Evolutionary conservation across 805 yeast genomes (phyloP), one percentile per base, ranked within the genome.

Genomic region (Candida qinlingensis): DNA sequence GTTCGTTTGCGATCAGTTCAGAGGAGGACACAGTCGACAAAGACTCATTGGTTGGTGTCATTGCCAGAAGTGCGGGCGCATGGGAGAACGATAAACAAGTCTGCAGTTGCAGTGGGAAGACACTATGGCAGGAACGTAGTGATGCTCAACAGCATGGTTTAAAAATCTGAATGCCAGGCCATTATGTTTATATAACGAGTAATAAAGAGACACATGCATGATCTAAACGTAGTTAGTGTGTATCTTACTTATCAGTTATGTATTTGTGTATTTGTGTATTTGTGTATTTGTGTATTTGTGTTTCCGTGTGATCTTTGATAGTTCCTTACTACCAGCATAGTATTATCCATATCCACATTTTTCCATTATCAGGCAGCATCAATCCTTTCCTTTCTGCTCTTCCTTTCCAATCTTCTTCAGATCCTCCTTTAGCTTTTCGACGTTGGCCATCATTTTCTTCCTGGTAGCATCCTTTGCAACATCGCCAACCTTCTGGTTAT

Each of bases 1-100:
- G 96, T 34, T 65, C 75, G 27, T 66, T 76, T 44, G 70, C 72
- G 7, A 60, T 74, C 7, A 58, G 66, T 11, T 43, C 55, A 1
- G 48, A 51, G 28, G 54, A 56, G 6, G 57, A 57, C 11, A 49
- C 42, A 0, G 56, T 54, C 7, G 48, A 54, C 42, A 56, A 67
- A 30, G 74, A 69, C 37, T 62, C 73, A 12, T 67, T 87, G 8
- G 83, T 83, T 44, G 98, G 99, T 31, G 96, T 92, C 27, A 80
- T 94, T 62, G 98, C 98, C 1, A 77, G 98, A 60, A 85, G 95
- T 59, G 98, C 99, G 1, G 99, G 99, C 12, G 87, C 82, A 28
- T 94, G 98, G 97, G 96, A 92, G 63, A 94, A 94, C 67, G 87
- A 85, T 57, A 92, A 92, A 68, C 82, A 82, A 51, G 96, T 92